phyloP scores from a whole-genome alignment of 495 filamentous ascomycete genomes.

The Daldinia decipiens region DNA sequence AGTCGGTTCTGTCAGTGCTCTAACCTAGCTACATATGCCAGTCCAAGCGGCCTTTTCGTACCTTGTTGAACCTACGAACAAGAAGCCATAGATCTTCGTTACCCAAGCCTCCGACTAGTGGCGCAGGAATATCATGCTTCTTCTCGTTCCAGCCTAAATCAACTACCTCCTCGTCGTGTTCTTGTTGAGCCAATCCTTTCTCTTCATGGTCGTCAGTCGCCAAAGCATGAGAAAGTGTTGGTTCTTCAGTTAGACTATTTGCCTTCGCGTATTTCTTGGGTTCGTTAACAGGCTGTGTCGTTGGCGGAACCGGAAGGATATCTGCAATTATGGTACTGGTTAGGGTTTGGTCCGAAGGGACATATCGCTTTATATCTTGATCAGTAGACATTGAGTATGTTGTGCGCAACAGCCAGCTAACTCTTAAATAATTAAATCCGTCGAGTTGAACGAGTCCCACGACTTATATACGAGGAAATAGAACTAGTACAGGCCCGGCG shows the following conservation, averaged over 20 bases:
- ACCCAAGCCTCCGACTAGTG: slow-evolving; percentile 75
- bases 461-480: slow-evolving; percentile 11
- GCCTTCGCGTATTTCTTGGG: slow-evolving; percentile 39
- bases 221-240: slow-evolving; percentile 52
- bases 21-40: too few relatives aligned
- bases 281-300: slow-evolving; percentile 44
- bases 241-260: slow-evolving; percentile 46
- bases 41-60: slow-evolving; percentile 39
- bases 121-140: slow-evolving; percentile 65
- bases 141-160: slow-evolving; percentile 81
- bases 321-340: slow-evolving; percentile 31
- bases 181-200: slow-evolving; percentile 50
- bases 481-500: slow-evolving; percentile 1
- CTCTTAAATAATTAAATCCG: neutral
- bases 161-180: slow-evolving; percentile 55
- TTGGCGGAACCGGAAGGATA: slow-evolving; percentile 51
- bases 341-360: neutral
- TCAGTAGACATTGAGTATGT: slow-evolving; percentile 13
- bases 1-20: slow-evolving; percentile 6
- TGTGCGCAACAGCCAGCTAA: neutral
- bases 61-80: slow-evolving; percentile 86
- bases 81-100: slow-evolving; percentile 89
- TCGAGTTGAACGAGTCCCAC: neutral
- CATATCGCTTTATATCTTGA: slow-evolving; percentile 14
- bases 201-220: slow-evolving; percentile 48